Evolutionary conservation across 768 basidiomycete species (phyloP).

Genomic region (Daedaleopsis sinensis): DNA sequence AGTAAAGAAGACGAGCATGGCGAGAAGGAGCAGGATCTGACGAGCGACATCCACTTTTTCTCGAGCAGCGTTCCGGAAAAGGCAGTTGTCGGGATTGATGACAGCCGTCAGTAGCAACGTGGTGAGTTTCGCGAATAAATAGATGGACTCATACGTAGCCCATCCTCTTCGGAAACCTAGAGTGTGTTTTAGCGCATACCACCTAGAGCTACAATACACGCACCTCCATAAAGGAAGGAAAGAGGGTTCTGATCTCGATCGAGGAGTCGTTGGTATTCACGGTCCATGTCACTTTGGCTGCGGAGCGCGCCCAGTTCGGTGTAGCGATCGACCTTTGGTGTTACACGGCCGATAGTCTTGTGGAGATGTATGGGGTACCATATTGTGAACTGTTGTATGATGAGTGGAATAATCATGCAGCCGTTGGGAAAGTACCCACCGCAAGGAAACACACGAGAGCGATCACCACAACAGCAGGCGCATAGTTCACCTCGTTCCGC

Average conservation of each 20-base stretch:
- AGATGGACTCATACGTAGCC: conserved; percentile 66
- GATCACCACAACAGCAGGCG: conserved; percentile 62
- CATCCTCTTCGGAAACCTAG: conserved; percentile 71
- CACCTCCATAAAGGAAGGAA: conserved; percentile 71
- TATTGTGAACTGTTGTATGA: conserved; percentile 52
- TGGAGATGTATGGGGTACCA: conserved; percentile 73
- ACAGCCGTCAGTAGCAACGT: conserved; percentile 67
- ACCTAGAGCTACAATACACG: conserved; percentile 20
- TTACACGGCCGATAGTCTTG: conserved; percentile 54
- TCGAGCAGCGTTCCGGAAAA: conserved; percentile 61
- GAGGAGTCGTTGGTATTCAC: conserved; percentile 70
- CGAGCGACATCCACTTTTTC: conserved; percentile 56
- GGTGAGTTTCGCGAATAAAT: conserved; percentile 71
- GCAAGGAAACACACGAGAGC: conserved; percentile 52
- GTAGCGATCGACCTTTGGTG: conserved; percentile 66
- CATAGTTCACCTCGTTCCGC: conserved; percentile 68
- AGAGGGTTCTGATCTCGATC: conserved; percentile 68
- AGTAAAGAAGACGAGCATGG: conserved; percentile 61
- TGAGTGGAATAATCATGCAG: background rate
- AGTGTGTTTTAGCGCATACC: background rate
- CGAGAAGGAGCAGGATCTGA: conserved; percentile 60
- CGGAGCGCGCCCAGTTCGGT: conserved; percentile 73
- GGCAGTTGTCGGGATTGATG: conserved; percentile 71
- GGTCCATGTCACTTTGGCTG: conserved; percentile 58
- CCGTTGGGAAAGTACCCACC: conserved; percentile 41